phyloP scores from a whole-genome alignment of 78 protist species.

The Dictyostelium capitatum region DNA sequence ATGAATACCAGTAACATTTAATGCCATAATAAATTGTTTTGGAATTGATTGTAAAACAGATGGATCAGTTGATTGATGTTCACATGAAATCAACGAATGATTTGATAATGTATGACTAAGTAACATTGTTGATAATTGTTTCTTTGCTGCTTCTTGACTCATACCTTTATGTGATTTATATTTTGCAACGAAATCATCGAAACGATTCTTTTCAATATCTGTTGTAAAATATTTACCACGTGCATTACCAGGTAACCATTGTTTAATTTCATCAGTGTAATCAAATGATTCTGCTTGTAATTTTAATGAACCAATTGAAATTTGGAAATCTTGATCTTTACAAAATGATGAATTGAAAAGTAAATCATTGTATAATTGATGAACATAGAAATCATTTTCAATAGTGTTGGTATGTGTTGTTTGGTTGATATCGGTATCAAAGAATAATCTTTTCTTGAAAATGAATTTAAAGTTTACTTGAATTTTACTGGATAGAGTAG shows the following conservation, averaged over 20 bases:
- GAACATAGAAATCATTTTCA: conserved; percentile 51
- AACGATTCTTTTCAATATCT: conserved; percentile 45
- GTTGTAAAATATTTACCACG: conserved; percentile 71
- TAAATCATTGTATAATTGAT: conserved; percentile 55
- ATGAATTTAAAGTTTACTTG: conserved; percentile 51
- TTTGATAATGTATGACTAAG: conserved; percentile 24
- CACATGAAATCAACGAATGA: conserved; percentile 32
- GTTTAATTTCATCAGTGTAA: conserved; percentile 44
- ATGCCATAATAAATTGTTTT: conserved; percentile 39
- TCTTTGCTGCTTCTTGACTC: conserved; percentile 30
- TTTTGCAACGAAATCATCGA: conserved; percentile 44
- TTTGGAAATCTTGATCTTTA: conserved; percentile 26
- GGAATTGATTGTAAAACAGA: conserved; percentile 9
- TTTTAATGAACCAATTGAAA: conserved; percentile 39
- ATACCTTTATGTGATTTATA: conserved; percentile 44
- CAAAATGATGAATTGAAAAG: background rate
- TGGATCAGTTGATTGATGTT: background rate
- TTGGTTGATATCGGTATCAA: background rate
- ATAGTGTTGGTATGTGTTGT: background rate
- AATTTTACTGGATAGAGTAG: conserved; percentile 30
- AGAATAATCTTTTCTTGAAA: conserved; percentile 68
- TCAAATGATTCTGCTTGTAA: conserved; percentile 58
- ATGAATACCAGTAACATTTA: conserved; percentile 18
- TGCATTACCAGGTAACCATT: conserved; percentile 68
- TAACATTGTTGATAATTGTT: background rate